A percentile compares a stretch with the other conserved stretches of the same genome.
phyloP scores from a whole-genome alignment of 208 protist species.

The Willaertia magna region DNA sequence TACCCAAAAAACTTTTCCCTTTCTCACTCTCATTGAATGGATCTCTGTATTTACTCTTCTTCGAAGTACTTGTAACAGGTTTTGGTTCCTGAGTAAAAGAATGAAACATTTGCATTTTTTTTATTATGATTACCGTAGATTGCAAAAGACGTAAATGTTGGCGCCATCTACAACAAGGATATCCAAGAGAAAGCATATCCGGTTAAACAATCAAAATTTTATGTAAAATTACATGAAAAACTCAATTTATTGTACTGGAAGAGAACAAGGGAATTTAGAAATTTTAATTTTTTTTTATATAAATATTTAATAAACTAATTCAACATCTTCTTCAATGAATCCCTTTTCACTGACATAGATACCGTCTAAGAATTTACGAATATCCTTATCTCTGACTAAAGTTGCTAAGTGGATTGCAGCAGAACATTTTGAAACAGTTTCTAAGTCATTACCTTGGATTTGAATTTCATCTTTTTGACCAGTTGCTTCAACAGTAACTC shows the following conservation, averaged over 20 bases:
- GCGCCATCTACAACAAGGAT: neutral
- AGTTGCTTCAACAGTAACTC: conserved; percentile 65
- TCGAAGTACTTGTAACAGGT: neutral
- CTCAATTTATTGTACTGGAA: no score
- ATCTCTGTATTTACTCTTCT: neutral
- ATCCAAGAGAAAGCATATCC: no score
- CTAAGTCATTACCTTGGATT: conserved; percentile 82
- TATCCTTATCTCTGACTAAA: conserved; percentile 97
- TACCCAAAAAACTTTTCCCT: conserved; percentile 49
- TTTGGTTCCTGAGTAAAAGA: neutral
- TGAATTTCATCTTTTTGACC: conserved; percentile 95
- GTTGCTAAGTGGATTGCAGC: conserved; percentile 85
- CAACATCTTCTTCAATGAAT: conserved; percentile 38
- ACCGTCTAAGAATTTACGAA: conserved; percentile 99
- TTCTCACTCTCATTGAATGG: neutral
- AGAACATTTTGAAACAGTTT: conserved; percentile 67
- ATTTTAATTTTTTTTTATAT: neutral
- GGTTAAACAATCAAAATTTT: no score
- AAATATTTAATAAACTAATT: neutral
- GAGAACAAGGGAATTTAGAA: no score
- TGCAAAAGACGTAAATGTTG: neutral
- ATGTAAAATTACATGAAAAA: no score
- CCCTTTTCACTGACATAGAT: conserved; percentile 94
- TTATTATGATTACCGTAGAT: neutral
- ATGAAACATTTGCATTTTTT: neutral